Evolutionary conservation across 495 filamentous ascomycete species (phyloP), one percentile per base, ranked within the genome.

Genomic region (Entonaema liquescens): DNA sequence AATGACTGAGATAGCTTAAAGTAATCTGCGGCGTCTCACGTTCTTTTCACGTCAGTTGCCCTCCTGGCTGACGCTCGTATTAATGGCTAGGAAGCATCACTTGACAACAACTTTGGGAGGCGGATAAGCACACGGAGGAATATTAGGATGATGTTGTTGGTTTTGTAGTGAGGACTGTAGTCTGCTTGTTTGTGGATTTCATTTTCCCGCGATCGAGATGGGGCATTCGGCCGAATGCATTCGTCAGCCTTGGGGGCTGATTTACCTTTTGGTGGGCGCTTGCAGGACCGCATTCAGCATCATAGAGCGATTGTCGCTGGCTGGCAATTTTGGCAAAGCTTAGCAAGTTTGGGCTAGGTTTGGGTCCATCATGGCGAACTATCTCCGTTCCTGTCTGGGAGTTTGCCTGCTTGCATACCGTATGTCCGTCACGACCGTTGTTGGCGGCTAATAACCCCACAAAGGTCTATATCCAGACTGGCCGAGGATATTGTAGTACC

Each of bases 391-490:
- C 64, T 55, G 54, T 62, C 19, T 36, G 36, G 58, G 47, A 55
- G 62, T 57, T 68, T 58, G 47, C 47, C 62, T 35, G 28, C 40
- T 52, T 55, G 56, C 47, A 59, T 70, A 40, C 26, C 49, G 49
- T 53, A 53, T 53, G 49, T 66, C 62, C 57, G 62, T 71, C 62
- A 66, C 53, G 60, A 61, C 13, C 29, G 60, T 68, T 21, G 60
- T 58, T 72, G 70, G 70, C 70, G 59, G 65, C 47, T 72, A 72
- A 58, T 59, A 64, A 68, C 70, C 65, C 70, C 70, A 72, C 61
- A 68, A 49, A 62, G 64, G 44, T 72, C 47, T 47, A 72, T 59
- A 65, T 65, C 42, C 55, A 68, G 49, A 68, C 15, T 9, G 40
- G 9, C 40, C 17, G 17, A 19, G 17, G 17, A 44, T 44, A 44